Percentiles rank a stretch among this genome's conserved stretches.
These are phyloP conservation scores for Rhododendron vialii DNA, from an alignment of 148 eudicot species.

Conservation along the genomic window DNA sequence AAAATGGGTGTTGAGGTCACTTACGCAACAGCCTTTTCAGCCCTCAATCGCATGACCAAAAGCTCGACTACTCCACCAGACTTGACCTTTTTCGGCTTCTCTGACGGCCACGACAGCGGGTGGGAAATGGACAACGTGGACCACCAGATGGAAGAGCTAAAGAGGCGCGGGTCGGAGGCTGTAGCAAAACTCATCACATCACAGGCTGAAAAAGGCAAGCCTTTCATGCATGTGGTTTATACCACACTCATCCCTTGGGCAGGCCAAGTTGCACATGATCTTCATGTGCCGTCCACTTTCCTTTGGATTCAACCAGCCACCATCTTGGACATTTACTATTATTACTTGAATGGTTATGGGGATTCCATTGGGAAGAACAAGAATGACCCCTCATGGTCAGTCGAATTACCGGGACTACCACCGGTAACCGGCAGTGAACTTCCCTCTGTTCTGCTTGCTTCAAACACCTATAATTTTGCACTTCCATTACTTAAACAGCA, in stretches of 20 bases:
- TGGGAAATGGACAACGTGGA: background rate
- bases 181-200: conserved; percentile 18
- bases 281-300: conserved; percentile 38
- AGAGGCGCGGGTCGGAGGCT: conserved; percentile 17
- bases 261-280: conserved; percentile 35
- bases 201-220: conserved; percentile 16
- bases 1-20: conserved; percentile 32
- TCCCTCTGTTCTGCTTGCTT: conserved; percentile 21
- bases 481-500: conserved; percentile 28
- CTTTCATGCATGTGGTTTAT: conserved; percentile 36
- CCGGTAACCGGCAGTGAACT: background rate
- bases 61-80: background rate
- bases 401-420: background rate
- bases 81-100: conserved; percentile 15
- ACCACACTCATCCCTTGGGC: conserved; percentile 39
- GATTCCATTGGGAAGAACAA: background rate
- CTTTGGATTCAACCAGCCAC: conserved; percentile 38
- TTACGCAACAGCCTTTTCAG: conserved; percentile 28
- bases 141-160: conserved; percentile 10
- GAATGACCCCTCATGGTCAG: background rate
- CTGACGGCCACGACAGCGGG: conserved; percentile 34
- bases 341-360: conserved; percentile 24
- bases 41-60: background rate
- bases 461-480: background rate
- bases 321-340: conserved; percentile 31